phyloP scores from a whole-genome alignment of 2,329 filamentous ascomycete genomes.

The Zymoseptoria ardabiliae region DNA sequence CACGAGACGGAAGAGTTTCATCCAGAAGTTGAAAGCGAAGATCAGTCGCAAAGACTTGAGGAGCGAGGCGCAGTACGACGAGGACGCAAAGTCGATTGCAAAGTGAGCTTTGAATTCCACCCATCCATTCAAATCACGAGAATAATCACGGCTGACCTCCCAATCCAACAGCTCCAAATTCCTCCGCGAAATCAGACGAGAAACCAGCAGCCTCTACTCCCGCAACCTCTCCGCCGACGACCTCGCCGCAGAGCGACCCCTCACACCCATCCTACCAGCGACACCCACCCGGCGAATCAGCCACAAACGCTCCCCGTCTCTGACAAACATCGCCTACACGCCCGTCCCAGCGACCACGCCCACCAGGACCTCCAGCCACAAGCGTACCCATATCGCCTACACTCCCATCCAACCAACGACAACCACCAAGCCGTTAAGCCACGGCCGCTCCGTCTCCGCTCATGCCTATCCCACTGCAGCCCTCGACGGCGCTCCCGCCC shows the following conservation, averaged over 20 bases:
- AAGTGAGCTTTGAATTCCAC: no score
- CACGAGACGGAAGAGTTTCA: not conserved
- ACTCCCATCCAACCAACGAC: not conserved
- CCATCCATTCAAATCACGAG: no score
- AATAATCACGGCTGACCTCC: no score
- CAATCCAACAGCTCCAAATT: not conserved
- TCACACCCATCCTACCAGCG: not conserved
- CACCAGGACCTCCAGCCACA: no score
- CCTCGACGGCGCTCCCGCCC: not conserved
- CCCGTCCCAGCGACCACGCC: no score
- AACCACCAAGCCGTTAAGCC: not conserved
- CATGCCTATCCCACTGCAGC: not conserved
- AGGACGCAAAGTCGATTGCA: not conserved
- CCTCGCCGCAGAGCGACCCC: not conserved
- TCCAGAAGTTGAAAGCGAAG: not conserved
- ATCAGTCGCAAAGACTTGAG: conserved; percentile 1
- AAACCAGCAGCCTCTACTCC: not conserved
- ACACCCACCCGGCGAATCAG: not conserved
- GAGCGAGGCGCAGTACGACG: not conserved
- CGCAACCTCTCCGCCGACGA: not conserved
- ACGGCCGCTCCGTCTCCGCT: not conserved
- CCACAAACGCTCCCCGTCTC: no score
- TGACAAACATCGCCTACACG: no score
- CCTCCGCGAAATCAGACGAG: not conserved
- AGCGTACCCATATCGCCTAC: no score